Base-by-base conservation (phyloP, 345 rosid genomes). In the Hibiscus tridactylites region DNA sequence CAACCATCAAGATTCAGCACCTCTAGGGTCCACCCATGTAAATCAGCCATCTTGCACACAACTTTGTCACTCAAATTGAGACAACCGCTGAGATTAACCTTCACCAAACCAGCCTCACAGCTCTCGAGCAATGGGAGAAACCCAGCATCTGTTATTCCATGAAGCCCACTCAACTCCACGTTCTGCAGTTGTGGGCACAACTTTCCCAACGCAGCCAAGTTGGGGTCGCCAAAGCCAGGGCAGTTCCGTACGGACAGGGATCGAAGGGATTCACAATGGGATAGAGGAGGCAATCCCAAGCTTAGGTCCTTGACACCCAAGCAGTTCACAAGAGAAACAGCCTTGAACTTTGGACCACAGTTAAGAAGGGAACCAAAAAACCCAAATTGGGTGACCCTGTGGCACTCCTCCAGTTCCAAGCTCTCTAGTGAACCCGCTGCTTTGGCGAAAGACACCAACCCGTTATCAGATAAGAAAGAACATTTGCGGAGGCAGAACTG, bases 371-470 rank as follows among this genome's bases (percentile, higher is more conserved):
- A 81, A 82, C 89, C 90, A 62, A 92, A 88, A 77, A 88, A 72
- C 75, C 99, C 99, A 76, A 83, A 76, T 54, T 90, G 98, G 87
- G 97, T 86, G 75, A 95, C 83, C 80, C 88, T 88, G 89, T 95
- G 92, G 88, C 99, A 95, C 78, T 90, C 97, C 80, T 90, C 97
- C 79, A 95, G 82, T 24, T 87, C 87, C 75, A 95, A 69, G 85
- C 84, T 88, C 83, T 95, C 98, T 42, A 95, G 77, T 66, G 91
- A 85, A 24, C 69, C 73, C 1, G 92, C 84, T 44, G 83, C 78
- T 82, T 86, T 92, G 1, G 88, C 82, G 49, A 95, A 88, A 58
- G 88, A 86, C 74, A 88, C 87, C 78, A 95, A 78, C 26, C 99
- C 99, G 3, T 75, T 86, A 79, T 95, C 98, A 0, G 98, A 92